Evolutionary conservation across 2,329 filamentous ascomycete genomes (phyloP).

Genomic region (Escovopsis sp.): DNA sequence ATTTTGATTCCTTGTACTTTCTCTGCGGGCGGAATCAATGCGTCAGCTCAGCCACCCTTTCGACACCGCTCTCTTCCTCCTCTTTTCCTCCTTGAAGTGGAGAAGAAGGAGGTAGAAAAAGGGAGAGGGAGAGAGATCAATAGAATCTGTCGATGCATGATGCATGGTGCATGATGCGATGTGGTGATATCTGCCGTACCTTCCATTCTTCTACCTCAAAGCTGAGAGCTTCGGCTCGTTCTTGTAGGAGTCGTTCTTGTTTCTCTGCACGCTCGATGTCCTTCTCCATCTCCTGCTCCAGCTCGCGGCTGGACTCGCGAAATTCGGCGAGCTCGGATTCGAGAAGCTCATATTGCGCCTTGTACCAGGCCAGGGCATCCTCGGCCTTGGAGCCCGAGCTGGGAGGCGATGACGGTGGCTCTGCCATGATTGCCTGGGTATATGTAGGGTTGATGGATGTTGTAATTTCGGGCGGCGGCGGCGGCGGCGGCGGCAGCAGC

Average conservation of each 20-base stretch:
- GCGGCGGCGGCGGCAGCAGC: not conserved
- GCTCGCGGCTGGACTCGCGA: constrained; percentile 80
- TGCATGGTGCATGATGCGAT: not conserved
- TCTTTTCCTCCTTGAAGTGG: not conserved
- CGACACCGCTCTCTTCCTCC: no score
- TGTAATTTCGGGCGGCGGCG: not conserved
- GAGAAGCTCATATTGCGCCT: constrained; percentile 83
- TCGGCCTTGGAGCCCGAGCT: constrained; percentile 41
- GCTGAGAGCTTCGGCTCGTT: constrained; percentile 69
- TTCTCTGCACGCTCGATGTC: constrained; percentile 94
- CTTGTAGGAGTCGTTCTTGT: constrained; percentile 68
- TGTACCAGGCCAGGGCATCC: constrained; percentile 86
- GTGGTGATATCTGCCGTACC: constrained; percentile 37
- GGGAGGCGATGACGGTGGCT: constrained; percentile 49
- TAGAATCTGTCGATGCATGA: not conserved
- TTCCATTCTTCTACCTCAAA: constrained; percentile 99
- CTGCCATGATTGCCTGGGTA: constrained; percentile 29
- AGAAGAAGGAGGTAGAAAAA: not conserved
- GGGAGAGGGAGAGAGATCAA: not conserved
- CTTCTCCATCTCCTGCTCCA: constrained; percentile 89
- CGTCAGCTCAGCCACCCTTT: constrained; percentile 4
- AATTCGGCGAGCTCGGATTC: constrained; percentile 89
- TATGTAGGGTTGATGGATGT: not conserved
- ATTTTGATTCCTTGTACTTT: constrained; percentile 92
- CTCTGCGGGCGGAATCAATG: constrained; percentile 35